These are phyloP conservation scores for Eucalyptus curtisii DNA, from an alignment of 345 rosid species.

Conservation along the genomic window DNA sequence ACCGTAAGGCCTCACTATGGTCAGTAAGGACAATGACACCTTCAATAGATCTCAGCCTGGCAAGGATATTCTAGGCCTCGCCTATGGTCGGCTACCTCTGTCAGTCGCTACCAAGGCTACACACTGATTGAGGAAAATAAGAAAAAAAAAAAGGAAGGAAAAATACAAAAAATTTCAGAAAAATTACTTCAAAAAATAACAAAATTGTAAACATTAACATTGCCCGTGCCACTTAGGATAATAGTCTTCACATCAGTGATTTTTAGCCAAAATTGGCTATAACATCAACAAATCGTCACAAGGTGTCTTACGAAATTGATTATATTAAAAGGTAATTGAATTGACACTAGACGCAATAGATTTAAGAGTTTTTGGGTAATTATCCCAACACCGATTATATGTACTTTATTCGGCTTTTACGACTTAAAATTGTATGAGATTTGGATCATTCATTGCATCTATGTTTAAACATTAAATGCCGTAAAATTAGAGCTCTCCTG, in stretches of 20 bases:
- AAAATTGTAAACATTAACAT: not conserved
- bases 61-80: fast-evolving
- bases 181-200: not conserved
- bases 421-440: not conserved
- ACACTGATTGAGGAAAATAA: fast-evolving
- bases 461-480: not conserved
- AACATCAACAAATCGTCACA: not conserved
- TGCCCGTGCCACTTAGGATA: fast-evolving
- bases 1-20: not conserved
- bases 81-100: not conserved
- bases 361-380: not conserved
- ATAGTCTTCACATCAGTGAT: fast-evolving
- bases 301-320: fast-evolving
- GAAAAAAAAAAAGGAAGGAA: not conserved
- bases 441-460: not conserved
- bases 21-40: not conserved
- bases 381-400: not conserved
- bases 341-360: not conserved
- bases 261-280: not conserved
- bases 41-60: not conserved
- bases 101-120: no score
- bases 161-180: not conserved
- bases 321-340: not conserved
- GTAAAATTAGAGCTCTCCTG: not conserved
- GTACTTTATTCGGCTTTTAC: not conserved